Conservation (phyloP, 2,329 filamentous ascomycete species). For the Phaeosphaeria sp. region DNA sequence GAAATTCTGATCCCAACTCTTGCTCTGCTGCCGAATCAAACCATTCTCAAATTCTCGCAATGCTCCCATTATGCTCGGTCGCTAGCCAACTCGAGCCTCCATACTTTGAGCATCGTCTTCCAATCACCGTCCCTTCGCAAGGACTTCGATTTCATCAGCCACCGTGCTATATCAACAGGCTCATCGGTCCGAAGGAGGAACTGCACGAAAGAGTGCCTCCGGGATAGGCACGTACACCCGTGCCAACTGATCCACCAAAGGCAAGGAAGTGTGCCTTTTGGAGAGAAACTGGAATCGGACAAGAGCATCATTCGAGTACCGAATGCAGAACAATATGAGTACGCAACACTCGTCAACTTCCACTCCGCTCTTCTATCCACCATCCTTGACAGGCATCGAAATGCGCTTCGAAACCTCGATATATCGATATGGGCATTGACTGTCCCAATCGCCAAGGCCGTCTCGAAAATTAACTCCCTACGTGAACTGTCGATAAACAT, state of each 20-base stretch:
- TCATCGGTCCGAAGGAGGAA: background rate
- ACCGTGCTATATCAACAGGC: background rate
- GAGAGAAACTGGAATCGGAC: background rate
- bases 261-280: background rate
- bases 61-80: conserved; percentile 35
- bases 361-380: conserved; percentile 35
- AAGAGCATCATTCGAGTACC: conserved; percentile 22
- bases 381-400: conserved; percentile 34
- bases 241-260: background rate
- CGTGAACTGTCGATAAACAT: conserved; percentile 32
- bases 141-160: background rate
- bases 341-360: conserved; percentile 32
- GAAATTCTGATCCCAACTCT: conserved; percentile 45
- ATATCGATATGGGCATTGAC: conserved; percentile 40
- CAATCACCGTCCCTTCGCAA: conserved; percentile 72
- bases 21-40: conserved; percentile 35
- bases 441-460: conserved; percentile 26
- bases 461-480: conserved; percentile 28
- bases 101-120: conserved; percentile 79
- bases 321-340: conserved; percentile 25
- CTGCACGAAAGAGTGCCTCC: background rate
- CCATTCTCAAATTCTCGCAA: conserved; percentile 43
- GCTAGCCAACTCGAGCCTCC: conserved; percentile 41
- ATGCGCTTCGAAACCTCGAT: conserved; percentile 32
- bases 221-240: background rate